These are phyloP conservation scores for Liquidambar formosana DNA, from an alignment of 164 flowering plant species.

Conservation along the genomic window DNA sequence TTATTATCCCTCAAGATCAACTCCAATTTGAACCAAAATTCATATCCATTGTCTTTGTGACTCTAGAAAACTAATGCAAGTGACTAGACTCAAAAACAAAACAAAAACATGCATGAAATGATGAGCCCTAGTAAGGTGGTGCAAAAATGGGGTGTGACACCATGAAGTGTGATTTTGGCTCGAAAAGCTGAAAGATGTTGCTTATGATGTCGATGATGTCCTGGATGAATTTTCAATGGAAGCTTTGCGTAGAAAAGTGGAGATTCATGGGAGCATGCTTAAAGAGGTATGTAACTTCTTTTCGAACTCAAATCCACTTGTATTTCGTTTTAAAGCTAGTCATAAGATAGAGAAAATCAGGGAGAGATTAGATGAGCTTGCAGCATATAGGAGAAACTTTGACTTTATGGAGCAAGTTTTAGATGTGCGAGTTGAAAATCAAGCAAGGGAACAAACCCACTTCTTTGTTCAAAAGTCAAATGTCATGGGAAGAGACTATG, in stretches of 20 bases:
- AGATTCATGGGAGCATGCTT: background rate
- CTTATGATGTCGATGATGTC: too few species aligned
- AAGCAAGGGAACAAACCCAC: background rate
- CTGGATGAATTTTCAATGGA: too few species aligned
- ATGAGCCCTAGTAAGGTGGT: too few species aligned
- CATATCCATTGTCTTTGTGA: too few species aligned
- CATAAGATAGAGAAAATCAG: background rate
- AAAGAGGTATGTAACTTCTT: too few species aligned
- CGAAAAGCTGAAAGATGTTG: slow-evolving; percentile 9
- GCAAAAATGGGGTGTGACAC: too few species aligned
- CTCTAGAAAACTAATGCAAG: too few species aligned
- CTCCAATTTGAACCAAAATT: too few species aligned
- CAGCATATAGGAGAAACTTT: background rate
- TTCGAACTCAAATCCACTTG: background rate
- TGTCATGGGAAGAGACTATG: slow-evolving; percentile 6
- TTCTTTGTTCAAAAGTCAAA: background rate
- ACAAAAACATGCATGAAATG: too few species aligned
- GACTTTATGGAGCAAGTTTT: background rate
- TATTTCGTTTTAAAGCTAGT: background rate
- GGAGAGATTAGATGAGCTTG: too few species aligned
- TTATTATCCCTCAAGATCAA: too few species aligned
- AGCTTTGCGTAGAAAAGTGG: background rate
- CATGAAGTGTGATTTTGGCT: slow-evolving; percentile 14
- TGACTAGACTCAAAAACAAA: too few species aligned
- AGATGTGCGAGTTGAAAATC: background rate